Evolutionary conservation across 2,329 filamentous ascomycete genomes (phyloP).

Genomic region (Sordariomycetes sp.): DNA sequence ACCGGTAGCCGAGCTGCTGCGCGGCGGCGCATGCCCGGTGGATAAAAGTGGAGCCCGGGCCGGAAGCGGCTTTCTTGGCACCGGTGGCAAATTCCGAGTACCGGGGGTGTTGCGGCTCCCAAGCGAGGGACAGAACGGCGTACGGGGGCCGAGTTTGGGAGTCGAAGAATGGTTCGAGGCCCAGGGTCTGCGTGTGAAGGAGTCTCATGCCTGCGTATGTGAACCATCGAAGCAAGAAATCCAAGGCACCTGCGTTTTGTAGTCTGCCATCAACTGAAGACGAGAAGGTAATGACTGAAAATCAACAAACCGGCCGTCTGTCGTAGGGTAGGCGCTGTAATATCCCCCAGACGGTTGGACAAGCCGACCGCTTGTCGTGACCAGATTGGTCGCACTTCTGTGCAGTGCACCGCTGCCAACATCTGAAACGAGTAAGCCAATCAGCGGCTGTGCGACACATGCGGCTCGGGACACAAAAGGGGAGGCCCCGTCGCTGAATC

Average conservation of each 20-base stretch:
- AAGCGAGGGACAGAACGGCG: slow-evolving; percentile 15
- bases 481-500: too few relatives aligned
- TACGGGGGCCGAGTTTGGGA: slow-evolving; percentile 11
- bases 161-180: slow-evolving; percentile 11
- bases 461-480: too few relatives aligned
- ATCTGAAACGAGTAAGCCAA: too few relatives aligned
- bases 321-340: too few relatives aligned
- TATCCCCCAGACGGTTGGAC: too few relatives aligned
- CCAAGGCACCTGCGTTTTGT: background rate
- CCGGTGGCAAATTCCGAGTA: slow-evolving; percentile 9
- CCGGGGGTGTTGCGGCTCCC: slow-evolving; percentile 13
- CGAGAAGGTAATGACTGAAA: background rate
- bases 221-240: background rate
- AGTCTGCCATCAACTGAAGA: background rate
- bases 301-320: background rate
- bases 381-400: too few relatives aligned
- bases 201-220: slow-evolving; percentile 13
- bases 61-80: background rate
- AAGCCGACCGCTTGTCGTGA: too few relatives aligned
- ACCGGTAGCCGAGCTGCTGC: slow-evolving; percentile 9
- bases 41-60: slow-evolving; percentile 9
- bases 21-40: slow-evolving; percentile 9
- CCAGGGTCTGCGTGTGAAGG: slow-evolving; percentile 10
- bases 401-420: too few relatives aligned
- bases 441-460: too few relatives aligned